Percentiles rank a stretch among this genome's conserved stretches.
Evolutionary conservation across 2,329 filamentous ascomycete genomes (phyloP).

Genomic region (Purpureocillium lavendulum): DNA sequence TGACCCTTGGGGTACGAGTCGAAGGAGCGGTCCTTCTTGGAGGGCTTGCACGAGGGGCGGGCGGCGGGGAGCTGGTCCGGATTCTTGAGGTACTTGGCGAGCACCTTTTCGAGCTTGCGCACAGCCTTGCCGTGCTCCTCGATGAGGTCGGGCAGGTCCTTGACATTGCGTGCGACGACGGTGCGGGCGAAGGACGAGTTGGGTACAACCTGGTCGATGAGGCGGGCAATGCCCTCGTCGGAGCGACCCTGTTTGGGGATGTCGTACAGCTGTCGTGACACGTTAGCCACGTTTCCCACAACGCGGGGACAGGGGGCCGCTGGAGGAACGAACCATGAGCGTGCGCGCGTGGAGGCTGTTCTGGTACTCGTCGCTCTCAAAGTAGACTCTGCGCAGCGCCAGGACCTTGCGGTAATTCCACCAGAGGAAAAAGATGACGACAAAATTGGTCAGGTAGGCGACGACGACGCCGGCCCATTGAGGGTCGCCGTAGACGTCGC

Average conservation of each 20-base stretch:
- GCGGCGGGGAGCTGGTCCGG: conserved; percentile 69
- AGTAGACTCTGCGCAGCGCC: conserved; percentile 66
- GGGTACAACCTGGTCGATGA: conserved; percentile 74
- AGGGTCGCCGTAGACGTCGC: conserved; percentile 39
- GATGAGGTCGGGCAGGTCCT: conserved; percentile 78
- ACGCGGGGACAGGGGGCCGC: neutral
- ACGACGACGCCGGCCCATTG: conserved; percentile 54
- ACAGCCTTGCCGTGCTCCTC: conserved; percentile 76
- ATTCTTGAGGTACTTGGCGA: conserved; percentile 87
- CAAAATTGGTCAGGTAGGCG: conserved; percentile 60
- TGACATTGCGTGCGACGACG: conserved; percentile 84
- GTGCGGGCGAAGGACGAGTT: conserved; percentile 72
- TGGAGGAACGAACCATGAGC: conserved; percentile 52
- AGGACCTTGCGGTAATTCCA: conserved; percentile 75
- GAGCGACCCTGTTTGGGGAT: conserved; percentile 68
- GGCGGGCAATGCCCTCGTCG: conserved; percentile 78
- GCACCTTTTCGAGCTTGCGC: conserved; percentile 68
- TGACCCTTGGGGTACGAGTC: conserved; percentile 55
- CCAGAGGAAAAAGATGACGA: conserved; percentile 78
- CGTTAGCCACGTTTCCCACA: conserved; percentile 4
- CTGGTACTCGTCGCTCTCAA: conserved; percentile 82
- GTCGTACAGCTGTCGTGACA: conserved; percentile 61
- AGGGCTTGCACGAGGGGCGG: conserved; percentile 70
- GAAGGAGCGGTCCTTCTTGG: conserved; percentile 68
- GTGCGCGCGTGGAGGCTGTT: conserved; percentile 72